Base-by-base conservation (phyloP, 331 rosid genomes). In the Prunus yedoensis region DNA sequence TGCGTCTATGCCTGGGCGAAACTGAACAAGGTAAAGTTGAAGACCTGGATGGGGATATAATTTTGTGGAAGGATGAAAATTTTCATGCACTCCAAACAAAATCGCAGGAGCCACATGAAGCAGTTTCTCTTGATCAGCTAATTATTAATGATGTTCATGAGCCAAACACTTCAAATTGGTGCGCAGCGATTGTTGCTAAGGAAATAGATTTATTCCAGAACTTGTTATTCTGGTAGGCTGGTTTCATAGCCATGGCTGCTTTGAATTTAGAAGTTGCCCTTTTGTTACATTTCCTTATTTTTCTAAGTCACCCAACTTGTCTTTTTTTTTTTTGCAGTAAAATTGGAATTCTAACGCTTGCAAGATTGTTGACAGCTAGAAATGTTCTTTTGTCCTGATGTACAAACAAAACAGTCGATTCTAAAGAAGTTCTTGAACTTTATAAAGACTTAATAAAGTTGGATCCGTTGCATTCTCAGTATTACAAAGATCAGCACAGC, bases 281-380 rank as follows among this genome's bases (percentile, higher is more conserved):
- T 43, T 25, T 23, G 20, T 57, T 28, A 57, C 32, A 77, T 14
- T 71, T 41, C 50, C 21, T 0, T 47, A 30, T 20, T 2, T 28
- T 4, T 53, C 56, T 76, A 8, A 70, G 63, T 67, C 67, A 38
- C 52, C 56, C 27, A 56, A 32, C 38, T 4, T 32, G 38, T 32
- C 25, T 81, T 79, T 50, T 30, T 75, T 25, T 28, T 32, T 32
- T 32, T 32, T 4, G 84, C 65, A 95, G 97, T 83, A 95, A 95
- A 87, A 88, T 95, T 66, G 97, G 97, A 75, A 95, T 85, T 86
- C 99, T 92, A 69, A 84, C 89, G 27, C 90, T 95, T 63, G 96
- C 99, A 62, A 89, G 97, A 86, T 84, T 95, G 83, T 76, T 95
- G 82, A 85, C 76, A 66, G 97, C 97, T 76, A 85, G 77, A 75